phyloP scores from a whole-genome alignment of 768 basidiomycete genomes.

The Mycena olivaceomarginata region DNA sequence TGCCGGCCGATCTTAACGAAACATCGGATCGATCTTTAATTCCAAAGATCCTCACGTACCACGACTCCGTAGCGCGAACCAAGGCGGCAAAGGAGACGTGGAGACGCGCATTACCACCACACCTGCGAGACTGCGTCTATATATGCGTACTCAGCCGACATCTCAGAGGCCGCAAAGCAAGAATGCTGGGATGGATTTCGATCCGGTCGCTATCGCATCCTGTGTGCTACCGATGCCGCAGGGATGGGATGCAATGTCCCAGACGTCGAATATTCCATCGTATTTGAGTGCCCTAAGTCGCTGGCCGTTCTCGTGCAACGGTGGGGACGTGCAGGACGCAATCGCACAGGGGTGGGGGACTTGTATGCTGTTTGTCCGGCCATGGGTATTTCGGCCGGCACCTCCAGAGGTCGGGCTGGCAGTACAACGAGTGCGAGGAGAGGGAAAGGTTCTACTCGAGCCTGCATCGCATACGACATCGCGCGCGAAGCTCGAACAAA shows the following conservation, averaged over 20 bases:
- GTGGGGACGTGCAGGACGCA: constrained; percentile 34
- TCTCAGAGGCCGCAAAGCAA: constrained; percentile 47
- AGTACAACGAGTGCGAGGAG: constrained; percentile 11
- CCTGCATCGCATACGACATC: constrained; percentile 16
- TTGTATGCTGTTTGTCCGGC: constrained; percentile 41
- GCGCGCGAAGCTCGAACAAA: constrained; percentile 33
- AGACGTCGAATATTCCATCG: no score
- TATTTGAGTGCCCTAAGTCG: no score
- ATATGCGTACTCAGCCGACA: constrained; percentile 43
- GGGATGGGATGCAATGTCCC: no score
- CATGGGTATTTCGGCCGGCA: constrained; percentile 41
- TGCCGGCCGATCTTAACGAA: constrained; percentile 25
- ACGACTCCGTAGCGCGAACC: no score
- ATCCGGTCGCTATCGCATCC: constrained; percentile 4
- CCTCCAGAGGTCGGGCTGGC: constrained; percentile 18
- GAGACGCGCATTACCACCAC: constrained; percentile 22
- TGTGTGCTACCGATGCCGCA: no score
- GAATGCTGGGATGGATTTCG: neutral
- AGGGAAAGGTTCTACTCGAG: constrained; percentile 21
- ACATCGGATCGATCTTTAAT: constrained; percentile 33
- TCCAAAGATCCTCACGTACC: constrained; percentile 21
- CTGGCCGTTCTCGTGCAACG: no score
- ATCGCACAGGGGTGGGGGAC: constrained; percentile 3
- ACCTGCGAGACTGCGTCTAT: constrained; percentile 45
- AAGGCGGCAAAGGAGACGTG: no score